Evolutionary conservation across 2,329 filamentous ascomycete genomes (phyloP).

Genomic region (Geosmithia flava): DNA sequence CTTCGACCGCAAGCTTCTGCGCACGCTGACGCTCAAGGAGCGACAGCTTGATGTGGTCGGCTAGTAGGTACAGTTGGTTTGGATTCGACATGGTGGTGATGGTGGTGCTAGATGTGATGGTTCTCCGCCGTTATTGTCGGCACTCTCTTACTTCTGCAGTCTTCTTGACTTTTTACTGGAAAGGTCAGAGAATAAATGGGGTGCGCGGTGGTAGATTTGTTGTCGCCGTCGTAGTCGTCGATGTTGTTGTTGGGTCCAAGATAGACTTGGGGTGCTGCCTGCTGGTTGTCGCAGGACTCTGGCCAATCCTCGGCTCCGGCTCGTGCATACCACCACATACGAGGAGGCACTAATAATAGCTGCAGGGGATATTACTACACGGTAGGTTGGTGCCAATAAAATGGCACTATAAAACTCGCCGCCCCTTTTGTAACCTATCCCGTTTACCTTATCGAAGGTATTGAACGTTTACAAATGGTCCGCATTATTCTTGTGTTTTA

Average conservation of each 20-base stretch:
- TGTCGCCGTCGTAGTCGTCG: too few relatives aligned
- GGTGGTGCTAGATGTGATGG: not conserved
- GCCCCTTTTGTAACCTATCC: too few relatives aligned
- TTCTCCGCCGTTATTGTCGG: not conserved
- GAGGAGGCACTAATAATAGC: not conserved
- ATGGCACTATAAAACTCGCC: too few relatives aligned
- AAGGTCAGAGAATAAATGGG: not conserved
- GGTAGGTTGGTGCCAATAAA: too few relatives aligned
- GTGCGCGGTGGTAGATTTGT: not conserved
- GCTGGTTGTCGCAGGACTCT: not conserved
- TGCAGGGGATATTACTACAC: too few relatives aligned
- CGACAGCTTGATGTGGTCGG: conserved; percentile 94
- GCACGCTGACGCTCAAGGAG: conserved; percentile 85
- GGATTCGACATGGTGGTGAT: conserved; percentile 34
- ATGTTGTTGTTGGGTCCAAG: not conserved
- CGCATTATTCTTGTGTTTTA: too few relatives aligned
- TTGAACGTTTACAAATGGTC: too few relatives aligned
- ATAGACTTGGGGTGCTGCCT: not conserved
- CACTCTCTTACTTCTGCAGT: not conserved
- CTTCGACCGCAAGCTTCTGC: conserved; percentile 62
- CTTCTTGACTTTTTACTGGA: not conserved
- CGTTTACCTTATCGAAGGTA: too few relatives aligned
- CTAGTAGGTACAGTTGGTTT: conserved; percentile 79
- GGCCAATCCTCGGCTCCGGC: not conserved
- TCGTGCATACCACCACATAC: not conserved